These are phyloP conservation scores for Pseudogymnoascus sp. DNA, from an alignment of 2,329 filamentous ascomycete genomes.

Conservation along the genomic window DNA sequence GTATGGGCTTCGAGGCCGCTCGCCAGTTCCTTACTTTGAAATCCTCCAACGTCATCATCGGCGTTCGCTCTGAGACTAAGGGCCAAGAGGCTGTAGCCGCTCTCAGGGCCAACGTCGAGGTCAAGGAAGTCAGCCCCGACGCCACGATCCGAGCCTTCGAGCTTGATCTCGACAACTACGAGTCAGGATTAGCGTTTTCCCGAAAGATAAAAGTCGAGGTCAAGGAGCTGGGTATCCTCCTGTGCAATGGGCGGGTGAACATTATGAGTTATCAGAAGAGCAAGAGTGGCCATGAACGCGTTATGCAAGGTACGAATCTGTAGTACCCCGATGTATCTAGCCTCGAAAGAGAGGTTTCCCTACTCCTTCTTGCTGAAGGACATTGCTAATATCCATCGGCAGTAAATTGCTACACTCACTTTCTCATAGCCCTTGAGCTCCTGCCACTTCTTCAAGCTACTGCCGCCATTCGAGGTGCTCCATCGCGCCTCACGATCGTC, in stretches of 20 bases:
- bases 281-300: conserved; percentile 11
- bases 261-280: conserved; percentile 12
- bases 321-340: background rate
- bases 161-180: conserved; percentile 41
- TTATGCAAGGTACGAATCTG: background rate
- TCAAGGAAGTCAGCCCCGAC: conserved; percentile 23
- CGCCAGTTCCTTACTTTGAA: conserved; percentile 34
- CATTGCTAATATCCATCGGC: background rate
- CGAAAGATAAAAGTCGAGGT: conserved; percentile 30
- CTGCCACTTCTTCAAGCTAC: background rate
- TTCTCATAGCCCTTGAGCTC: background rate
- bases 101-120: conserved; percentile 23
- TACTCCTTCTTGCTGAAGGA: background rate
- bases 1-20: conserved; percentile 39
- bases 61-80: conserved; percentile 37
- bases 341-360: background rate
- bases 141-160: conserved; percentile 41
- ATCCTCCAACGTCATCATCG: conserved; percentile 40
- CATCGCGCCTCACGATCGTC: background rate
- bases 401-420: background rate
- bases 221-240: conserved; percentile 35
- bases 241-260: conserved; percentile 39
- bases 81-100: conserved; percentile 35
- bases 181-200: conserved; percentile 38
- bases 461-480: background rate